Evolutionary conservation across 805 yeast species (phyloP).

Genomic region (Lipomyces japonicus): DNA sequence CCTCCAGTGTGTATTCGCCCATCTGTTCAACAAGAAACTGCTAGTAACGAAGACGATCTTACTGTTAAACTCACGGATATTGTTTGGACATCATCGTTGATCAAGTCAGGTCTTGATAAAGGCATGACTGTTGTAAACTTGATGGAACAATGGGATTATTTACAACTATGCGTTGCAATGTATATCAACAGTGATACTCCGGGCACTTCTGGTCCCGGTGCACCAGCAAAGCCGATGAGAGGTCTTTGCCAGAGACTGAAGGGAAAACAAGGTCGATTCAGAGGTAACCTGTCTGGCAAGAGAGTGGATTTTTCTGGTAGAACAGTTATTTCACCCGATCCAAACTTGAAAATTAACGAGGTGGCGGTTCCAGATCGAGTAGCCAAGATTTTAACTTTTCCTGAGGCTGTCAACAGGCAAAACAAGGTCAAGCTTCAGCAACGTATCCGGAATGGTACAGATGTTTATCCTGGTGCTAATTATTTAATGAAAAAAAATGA

Average conservation of each 20-base stretch:
- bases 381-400: conserved; percentile 92
- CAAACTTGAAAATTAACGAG: conserved; percentile 88
- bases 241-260: conserved; percentile 96
- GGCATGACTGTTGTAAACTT: conserved; percentile 89
- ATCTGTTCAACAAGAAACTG: conserved; percentile 89
- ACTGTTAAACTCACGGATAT: conserved; percentile 95
- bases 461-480: conserved; percentile 93
- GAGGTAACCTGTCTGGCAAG: conserved; percentile 97
- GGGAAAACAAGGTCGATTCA: conserved; percentile 98
- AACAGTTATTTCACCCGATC: conserved; percentile 98
- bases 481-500: conserved; percentile 76
- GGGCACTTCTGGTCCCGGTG: conserved; percentile 50
- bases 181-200: conserved; percentile 96
- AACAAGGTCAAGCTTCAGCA: conserved; percentile 73
- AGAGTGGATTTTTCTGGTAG: conserved; percentile 98
- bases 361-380: conserved; percentile 98
- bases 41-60: conserved; percentile 94
- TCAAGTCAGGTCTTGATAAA: conserved; percentile 89
- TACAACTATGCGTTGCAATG: conserved; percentile 94
- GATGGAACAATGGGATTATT: conserved; percentile 99
- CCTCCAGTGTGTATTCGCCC: conserved; percentile 99
- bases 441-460: conserved; percentile 79
- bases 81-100: conserved; percentile 93
- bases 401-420: conserved; percentile 88
- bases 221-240: conserved; percentile 65